Evolutionary conservation across 2,329 filamentous ascomycete species (phyloP), one percentile per base, ranked within the genome.

Genomic region (Zasmidium cellare): DNA sequence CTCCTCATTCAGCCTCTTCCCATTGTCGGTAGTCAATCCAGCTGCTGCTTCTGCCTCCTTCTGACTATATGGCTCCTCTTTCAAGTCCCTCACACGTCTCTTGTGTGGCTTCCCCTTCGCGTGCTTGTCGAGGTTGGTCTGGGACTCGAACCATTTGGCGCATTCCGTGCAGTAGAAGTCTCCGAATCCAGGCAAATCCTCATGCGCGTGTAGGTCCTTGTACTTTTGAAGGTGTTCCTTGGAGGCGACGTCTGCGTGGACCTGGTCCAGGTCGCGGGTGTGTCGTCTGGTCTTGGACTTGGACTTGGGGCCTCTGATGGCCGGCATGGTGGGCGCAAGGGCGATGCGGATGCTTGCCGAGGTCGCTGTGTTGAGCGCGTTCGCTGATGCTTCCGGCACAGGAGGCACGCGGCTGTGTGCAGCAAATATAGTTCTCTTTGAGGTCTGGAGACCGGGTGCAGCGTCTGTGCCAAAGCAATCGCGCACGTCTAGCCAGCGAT

Each of bases 111-210:
- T 99, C 67, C 91, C 91, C 74, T 89, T 91, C 57, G 82, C 81
- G 76, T 99, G 94, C 24, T 84, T 81, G 35, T 82, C 80, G 57
- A 96, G 79, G 67, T 90, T 96, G 67, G 83, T 75, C 65, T 94
- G 89, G 51, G 87, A 89, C 74, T 97, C 93, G 74, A 96, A 97
- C 88, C 91, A 97, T 79, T 96, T 97, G 62, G 94, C 89, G 75
- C 94, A 99, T 76, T 96, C 90, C 16, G 89, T 81, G 75, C 94
- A 99, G 76, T 97, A 97, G 73, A 87, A 87, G 67, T 86, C 82
- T 23, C 94, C 94, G 50, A 97, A 81, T 0, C 87, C 93, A 2
- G 94, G 94, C 35, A 97, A 82, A 69, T 97, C 94, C 72, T 97
- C 93, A 20, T 84, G 78, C 5, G 88, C 85, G 72, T 96, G 96